A percentile compares a stretch with the other conserved stretches of the same genome.
phyloP scores from a whole-genome alignment of 805 yeast species.

The Ogataea haglerorum region DNA sequence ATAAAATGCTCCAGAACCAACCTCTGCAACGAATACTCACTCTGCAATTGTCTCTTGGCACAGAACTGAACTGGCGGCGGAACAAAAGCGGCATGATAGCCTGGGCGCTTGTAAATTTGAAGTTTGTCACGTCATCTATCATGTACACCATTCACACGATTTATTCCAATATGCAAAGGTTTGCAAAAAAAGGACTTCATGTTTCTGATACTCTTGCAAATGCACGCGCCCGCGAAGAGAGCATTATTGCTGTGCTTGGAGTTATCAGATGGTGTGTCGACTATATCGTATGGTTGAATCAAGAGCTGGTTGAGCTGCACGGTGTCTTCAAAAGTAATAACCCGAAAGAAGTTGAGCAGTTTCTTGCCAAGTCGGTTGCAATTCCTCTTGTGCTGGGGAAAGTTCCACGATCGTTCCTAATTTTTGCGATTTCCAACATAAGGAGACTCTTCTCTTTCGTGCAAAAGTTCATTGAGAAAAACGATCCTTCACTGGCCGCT shows the following conservation, averaged over 20 bases:
- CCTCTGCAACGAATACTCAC: constrained; percentile 72
- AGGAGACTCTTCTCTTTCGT: constrained; percentile 57
- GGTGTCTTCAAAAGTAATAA: constrained; percentile 27
- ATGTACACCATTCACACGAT: constrained; percentile 59
- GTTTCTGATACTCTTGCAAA: constrained; percentile 42
- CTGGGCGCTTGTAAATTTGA: constrained; percentile 61
- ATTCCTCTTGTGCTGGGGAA: constrained; percentile 62
- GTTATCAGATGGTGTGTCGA: constrained; percentile 84
- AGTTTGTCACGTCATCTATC: constrained; percentile 68
- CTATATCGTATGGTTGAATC: constrained; percentile 64
- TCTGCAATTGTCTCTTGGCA: constrained; percentile 66
- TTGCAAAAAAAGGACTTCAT: constrained; percentile 53
- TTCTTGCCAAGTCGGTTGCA: constrained; percentile 36
- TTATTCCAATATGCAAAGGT: constrained; percentile 58
- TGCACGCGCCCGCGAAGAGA: constrained; percentile 53
- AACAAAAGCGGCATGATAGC: constrained; percentile 48
- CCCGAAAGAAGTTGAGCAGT: constrained; percentile 19
- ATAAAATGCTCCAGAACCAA: constrained; percentile 69
- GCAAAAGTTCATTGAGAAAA: constrained; percentile 54
- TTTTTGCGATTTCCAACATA: constrained; percentile 64
- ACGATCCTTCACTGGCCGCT: constrained; percentile 33
- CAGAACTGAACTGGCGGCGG: constrained; percentile 36
- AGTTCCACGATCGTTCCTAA: constrained; percentile 64
- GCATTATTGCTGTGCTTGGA: constrained; percentile 65
- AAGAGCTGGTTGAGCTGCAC: constrained; percentile 58